Conservation (phyloP, 2,329 filamentous ascomycete genomes). For the Sclerotinia glacialis region DNA sequence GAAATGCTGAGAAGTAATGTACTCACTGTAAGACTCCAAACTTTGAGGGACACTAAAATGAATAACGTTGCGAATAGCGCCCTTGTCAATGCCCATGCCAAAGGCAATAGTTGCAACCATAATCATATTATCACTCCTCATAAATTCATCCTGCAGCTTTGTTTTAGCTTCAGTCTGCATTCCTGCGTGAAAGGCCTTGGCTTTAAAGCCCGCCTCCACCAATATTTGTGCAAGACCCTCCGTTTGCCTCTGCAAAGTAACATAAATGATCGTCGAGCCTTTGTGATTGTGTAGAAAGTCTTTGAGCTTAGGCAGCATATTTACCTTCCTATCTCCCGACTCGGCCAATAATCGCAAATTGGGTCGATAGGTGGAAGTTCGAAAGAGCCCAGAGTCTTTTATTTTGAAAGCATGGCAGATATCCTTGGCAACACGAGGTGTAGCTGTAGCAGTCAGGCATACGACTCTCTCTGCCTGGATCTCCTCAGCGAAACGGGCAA, state of each 20-base stretch:
- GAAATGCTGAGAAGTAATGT: background rate
- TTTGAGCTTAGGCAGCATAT: slow-evolving; percentile 47
- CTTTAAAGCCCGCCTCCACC: slow-evolving; percentile 42
- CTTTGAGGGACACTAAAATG: slow-evolving; percentile 52
- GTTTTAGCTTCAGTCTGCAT: slow-evolving; percentile 48
- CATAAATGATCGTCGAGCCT: slow-evolving; percentile 59
- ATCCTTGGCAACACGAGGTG: slow-evolving; percentile 53
- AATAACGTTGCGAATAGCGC: slow-evolving; percentile 53
- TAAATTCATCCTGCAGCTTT: slow-evolving; percentile 51
- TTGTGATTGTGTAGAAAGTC: slow-evolving; percentile 50
- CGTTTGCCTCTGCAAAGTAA: slow-evolving; percentile 55
- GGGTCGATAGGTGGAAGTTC: slow-evolving; percentile 57
- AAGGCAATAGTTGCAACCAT: slow-evolving; percentile 58
- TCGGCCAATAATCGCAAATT: slow-evolving; percentile 53
- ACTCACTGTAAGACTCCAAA: slow-evolving; percentile 52
- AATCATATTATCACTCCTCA: slow-evolving; percentile 46
- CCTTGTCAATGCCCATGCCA: slow-evolving; percentile 59
- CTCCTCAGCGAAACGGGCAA: slow-evolving; percentile 55
- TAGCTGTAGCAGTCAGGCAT: slow-evolving; percentile 60
- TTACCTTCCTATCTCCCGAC: slow-evolving; percentile 43
- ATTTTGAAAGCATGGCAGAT: slow-evolving; percentile 54
- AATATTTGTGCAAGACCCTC: slow-evolving; percentile 46
- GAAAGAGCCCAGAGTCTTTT: slow-evolving; percentile 49
- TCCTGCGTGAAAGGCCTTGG: slow-evolving; percentile 51
- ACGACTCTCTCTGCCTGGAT: slow-evolving; percentile 57